phyloP scores from a whole-genome alignment of 208 protist genomes.

The Leishmania tropica region DNA sequence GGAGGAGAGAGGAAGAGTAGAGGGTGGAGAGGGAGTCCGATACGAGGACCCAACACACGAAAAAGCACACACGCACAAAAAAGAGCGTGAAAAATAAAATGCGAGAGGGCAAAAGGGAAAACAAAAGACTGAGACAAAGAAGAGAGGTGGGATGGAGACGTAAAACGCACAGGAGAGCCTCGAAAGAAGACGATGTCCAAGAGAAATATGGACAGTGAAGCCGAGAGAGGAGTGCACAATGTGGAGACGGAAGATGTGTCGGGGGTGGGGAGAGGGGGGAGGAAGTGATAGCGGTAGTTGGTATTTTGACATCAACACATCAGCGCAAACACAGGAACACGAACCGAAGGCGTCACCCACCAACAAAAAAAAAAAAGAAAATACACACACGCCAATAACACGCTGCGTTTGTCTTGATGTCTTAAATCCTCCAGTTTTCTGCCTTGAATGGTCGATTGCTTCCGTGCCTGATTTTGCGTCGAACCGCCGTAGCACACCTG shows the following conservation, averaged over 20 bases:
- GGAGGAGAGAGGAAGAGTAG: not conserved
- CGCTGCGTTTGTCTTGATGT: not conserved
- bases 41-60: not conserved
- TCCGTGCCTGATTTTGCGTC: not conserved
- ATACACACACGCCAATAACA: not conserved
- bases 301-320: not conserved
- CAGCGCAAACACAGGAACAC: constrained; percentile 11
- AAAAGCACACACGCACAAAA: constrained; percentile 3
- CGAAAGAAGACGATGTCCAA: not conserved
- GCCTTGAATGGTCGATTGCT: not conserved
- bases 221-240: not conserved
- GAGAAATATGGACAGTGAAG: not conserved
- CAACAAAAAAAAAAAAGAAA: constrained; percentile 1
- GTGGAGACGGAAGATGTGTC: not conserved
- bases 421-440: not conserved
- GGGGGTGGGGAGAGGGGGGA: not conserved
- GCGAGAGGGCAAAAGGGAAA: not conserved
- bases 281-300: not conserved
- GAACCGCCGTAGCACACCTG: not conserved
- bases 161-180: not conserved
- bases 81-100: constrained; percentile 25
- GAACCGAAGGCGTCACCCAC: not conserved
- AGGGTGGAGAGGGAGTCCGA: constrained; percentile 1
- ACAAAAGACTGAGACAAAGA: constrained; percentile 9
- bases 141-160: constrained; percentile 4